Evolutionary conservation across 2,329 filamentous ascomycete species (phyloP).

Genomic region (Akanthomyces uredinophilus): DNA sequence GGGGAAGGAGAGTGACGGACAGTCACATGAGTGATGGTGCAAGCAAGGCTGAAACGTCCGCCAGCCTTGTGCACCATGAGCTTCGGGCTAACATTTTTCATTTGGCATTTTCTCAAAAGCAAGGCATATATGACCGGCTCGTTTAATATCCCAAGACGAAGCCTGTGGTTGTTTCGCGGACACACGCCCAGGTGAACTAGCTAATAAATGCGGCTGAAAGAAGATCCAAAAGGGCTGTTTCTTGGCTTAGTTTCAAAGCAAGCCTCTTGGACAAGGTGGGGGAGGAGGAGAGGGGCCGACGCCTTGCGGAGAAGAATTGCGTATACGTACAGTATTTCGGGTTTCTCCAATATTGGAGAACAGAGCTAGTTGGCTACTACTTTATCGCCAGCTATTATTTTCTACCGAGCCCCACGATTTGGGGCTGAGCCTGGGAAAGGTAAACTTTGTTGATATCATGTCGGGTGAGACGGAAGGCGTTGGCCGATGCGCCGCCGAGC

Average conservation of each 20-base stretch:
- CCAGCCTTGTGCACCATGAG: background rate
- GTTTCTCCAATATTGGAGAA: background rate
- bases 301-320: background rate
- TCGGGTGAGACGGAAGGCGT: background rate
- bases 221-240: background rate
- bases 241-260: background rate
- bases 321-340: background rate
- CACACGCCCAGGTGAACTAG: background rate
- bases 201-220: background rate
- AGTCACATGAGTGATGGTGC: conserved; percentile 3
- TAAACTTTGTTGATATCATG: background rate
- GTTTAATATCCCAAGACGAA: background rate
- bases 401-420: background rate
- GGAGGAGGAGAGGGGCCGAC: background rate
- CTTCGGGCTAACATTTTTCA: background rate
- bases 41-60: background rate
- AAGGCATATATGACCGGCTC: background rate
- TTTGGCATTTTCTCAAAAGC: background rate
- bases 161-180: background rate
- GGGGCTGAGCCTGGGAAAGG: background rate
- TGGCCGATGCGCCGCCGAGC: background rate
- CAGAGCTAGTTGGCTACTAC: too few relatives aligned
- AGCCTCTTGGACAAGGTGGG: background rate
- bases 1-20: background rate
- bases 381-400: too few relatives aligned